Percentiles rank a stretch among this genome's conserved stretches.
These are phyloP conservation scores for Microbotryum silenes-acaulis DNA, from an alignment of 1,284 basidiomycete species.

Conservation along the genomic window DNA sequence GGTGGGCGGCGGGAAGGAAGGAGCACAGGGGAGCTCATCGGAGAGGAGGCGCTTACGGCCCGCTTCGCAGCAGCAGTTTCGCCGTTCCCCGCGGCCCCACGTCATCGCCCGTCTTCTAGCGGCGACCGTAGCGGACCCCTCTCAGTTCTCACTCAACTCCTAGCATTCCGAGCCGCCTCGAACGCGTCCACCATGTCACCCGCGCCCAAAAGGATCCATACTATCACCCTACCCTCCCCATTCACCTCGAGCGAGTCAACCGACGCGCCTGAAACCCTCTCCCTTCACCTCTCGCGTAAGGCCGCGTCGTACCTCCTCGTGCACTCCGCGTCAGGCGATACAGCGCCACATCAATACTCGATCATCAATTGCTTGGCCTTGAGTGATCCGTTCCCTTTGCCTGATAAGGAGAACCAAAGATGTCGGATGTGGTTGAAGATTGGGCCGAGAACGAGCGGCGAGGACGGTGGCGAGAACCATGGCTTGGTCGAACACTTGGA, in stretches of 20 bases:
- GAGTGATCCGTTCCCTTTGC: constrained; percentile 1
- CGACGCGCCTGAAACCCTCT: background rate
- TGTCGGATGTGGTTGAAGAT: constrained; percentile 5
- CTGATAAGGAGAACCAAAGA: background rate
- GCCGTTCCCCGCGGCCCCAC: no score
- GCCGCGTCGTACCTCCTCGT: constrained; percentile 2
- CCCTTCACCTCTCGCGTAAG: constrained; percentile 5
- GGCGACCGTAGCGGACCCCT: no score
- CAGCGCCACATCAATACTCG: background rate
- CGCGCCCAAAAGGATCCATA: no score
- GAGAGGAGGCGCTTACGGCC: no score
- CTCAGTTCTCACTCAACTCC: no score
- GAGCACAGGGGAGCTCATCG: no score
- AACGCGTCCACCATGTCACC: no score
- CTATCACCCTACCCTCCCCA: no score
- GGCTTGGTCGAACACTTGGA: constrained; percentile 2
- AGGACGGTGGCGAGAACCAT: constrained; percentile 3
- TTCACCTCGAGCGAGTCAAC: no score
- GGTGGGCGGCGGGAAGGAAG: background rate
- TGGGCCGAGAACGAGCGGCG: background rate
- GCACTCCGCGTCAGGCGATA: background rate
- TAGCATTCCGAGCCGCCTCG: no score
- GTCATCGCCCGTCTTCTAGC: no score
- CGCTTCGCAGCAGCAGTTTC: no score
- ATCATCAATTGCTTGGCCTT: constrained; percentile 1